Conservation (phyloP, 2,329 filamentous ascomycete species). For the Malbranchea zuffiana region DNA sequence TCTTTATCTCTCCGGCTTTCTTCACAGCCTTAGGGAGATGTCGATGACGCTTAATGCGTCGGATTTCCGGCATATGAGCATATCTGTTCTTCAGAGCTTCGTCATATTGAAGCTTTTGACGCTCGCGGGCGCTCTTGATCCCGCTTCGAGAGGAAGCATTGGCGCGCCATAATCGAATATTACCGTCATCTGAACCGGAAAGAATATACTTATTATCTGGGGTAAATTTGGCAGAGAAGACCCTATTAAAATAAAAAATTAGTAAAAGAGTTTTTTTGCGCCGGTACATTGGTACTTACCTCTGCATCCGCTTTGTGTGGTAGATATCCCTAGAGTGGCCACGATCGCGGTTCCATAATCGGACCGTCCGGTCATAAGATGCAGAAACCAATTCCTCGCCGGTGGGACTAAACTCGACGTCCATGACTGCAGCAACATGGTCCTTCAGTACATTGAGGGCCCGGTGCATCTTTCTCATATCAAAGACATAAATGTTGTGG, state of each 20-base stretch:
- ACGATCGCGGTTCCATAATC: slow-evolving; percentile 68
- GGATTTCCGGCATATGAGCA: slow-evolving; percentile 91
- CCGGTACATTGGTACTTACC: slow-evolving; percentile 22
- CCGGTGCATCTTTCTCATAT: slow-evolving; percentile 81
- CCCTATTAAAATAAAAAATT: slow-evolving; percentile 37
- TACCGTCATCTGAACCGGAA: slow-evolving; percentile 87
- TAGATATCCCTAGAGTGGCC: slow-evolving; percentile 89
- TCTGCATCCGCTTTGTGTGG: slow-evolving; percentile 96
- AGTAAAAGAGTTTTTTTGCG: neutral
- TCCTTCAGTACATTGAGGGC: slow-evolving; percentile 84
- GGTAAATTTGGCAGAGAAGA: slow-evolving; percentile 75
- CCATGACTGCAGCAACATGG: slow-evolving; percentile 87
- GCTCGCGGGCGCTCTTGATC: slow-evolving; percentile 72
- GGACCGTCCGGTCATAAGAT: slow-evolving; percentile 76
- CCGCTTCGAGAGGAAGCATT: slow-evolving; percentile 74
- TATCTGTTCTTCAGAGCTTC: slow-evolving; percentile 72
- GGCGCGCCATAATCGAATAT: slow-evolving; percentile 78
- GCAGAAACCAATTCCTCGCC: slow-evolving; percentile 88
- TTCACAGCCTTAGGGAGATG: slow-evolving; percentile 88
- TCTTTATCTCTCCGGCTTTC: slow-evolving; percentile 93
- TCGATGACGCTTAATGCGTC: slow-evolving; percentile 78
- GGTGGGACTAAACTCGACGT: slow-evolving; percentile 88
- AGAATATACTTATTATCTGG: slow-evolving; percentile 84
- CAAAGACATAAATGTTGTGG: slow-evolving; percentile 85
- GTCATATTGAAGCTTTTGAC: slow-evolving; percentile 86